Base-by-base conservation (phyloP, 2,329 filamentous ascomycete genomes). In the Polychaeton citri region DNA sequence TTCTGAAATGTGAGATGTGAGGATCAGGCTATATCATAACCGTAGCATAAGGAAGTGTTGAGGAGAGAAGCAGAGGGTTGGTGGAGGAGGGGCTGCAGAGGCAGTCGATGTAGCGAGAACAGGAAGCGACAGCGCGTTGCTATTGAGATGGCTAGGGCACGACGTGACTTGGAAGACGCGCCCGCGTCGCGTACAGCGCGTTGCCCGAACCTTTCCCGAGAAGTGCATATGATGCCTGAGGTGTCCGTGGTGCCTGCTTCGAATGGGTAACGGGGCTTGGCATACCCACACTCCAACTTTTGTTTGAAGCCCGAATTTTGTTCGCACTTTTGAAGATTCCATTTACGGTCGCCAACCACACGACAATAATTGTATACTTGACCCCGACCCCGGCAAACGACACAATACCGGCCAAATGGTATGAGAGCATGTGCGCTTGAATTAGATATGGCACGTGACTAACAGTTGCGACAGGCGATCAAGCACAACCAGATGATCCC, bases 401-500 rank as follows among this genome's bases (percentile, higher is more conserved):
- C n/a, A n/a, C n/a, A n/a, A n/a, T n/a, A 32, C 30, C 12, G 17
- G 13, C 30, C 13, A 32, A 32, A 32, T 32, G 30, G 30, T 32
- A 32, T 32, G 30, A 8, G 21, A 8, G 13, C 13, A 16, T 19
- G 5, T 17, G 10, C 30, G 10, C 13, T 13, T 9, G 17, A 4
- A 16, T 13, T 12, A 17, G 30, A 32, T 3, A 32, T 32, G 18
- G 4, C 5, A 32, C 9, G 5, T 10, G 16, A 32, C n/a, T 32
- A 15, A 32, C 30, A 15, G 41, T 32, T 31, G 41, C 38, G 42
- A 33, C 37, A 45, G 87, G 83, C 88, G 76, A 94, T 96, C 85
- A 93, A 93, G 80, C 86, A 95, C 82, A 96, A 96, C 75, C 86
- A 95, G 76, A 82, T 88, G 75, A 81, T 95, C 69, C 81, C 82